Evolutionary conservation across 352 stramenopile species (phyloP), one percentile per base, ranked within the genome.

Genomic region (Phytophthora fragariae): DNA sequence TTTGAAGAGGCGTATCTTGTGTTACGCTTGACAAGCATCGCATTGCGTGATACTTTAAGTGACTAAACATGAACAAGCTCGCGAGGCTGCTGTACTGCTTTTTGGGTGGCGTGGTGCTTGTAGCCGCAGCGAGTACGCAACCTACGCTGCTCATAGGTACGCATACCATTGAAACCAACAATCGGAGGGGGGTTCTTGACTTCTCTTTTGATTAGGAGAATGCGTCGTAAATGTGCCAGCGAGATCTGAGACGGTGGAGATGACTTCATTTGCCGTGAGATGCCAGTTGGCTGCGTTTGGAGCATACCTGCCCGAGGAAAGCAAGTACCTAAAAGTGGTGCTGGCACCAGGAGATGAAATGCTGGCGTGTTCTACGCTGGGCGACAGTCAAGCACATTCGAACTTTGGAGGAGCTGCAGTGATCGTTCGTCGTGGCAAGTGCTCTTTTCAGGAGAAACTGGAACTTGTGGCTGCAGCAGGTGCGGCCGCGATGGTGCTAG

Each of bases 401-500:
- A 62, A 10, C 1, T 62, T 75, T 35, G 11, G 68, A 19, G 58
- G 57, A 27, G 54, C 65, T 15, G 55, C 66, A 15, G 70, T 86
- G 6, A 24, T 86, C 24, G 75, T 84, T 33, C 66, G 59, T 19
- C 82, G 82, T 21, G 81, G 81, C 6, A 52, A 63, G 1, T 89
- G 82, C 29, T 75, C 79, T 2, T 89, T 89, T 27, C 68, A 79
- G 24, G 47, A 79, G 4, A 89, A 89, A 59, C 19, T 84, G 33
- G 21, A 0, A 7, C 29, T 76, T 65, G 77, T 86, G 27, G 65
- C 44, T 46, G 47, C 33, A 57, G 27, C 59, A 11, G 62, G 65
- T 27, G 68, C 61, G 5, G 3, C n/a, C 17, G 67, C 44, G 35
- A 85, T 89, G 76, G 24, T 86, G 47, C 55, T 89, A 3, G 73